Evolutionary conservation across 306 rosid genomes (phyloP), one percentile per base, ranked within the genome.

Genomic region (Cyamopsis tetragonoloba): DNA sequence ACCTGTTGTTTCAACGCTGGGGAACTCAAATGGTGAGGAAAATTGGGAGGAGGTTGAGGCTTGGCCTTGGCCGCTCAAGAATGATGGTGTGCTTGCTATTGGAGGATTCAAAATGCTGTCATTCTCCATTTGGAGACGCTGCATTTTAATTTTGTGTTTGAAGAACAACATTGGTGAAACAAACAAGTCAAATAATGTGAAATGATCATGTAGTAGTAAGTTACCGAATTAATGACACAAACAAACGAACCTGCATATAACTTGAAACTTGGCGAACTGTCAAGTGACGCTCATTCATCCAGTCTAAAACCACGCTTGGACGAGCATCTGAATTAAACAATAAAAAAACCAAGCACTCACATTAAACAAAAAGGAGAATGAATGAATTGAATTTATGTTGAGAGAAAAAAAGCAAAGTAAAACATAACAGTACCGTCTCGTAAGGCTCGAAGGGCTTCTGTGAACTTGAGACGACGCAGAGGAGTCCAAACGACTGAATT

Each of bases 171-270:
- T 11, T 18, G 15, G 11, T 38, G 53, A 17, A 15, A 44, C 19
- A 69, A 19, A 14, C n/a, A 30, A 4, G 28, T 27, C 24, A 23
- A 37, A 54, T n/a, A 28, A n/a, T n/a, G 6, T 24, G 9, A 70
- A 15, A 48, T 15, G 2, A 32, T 31, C n/a, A n/a, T n/a, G n/a
- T n/a, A n/a, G n/a, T 22, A 22, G 14, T 1, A 50, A 3, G 17
- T 23, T 23, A 23, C 7, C 7, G 0, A 23, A 18, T 24, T n/a
- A n/a, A n/a, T n/a, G n/a, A n/a, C n/a, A n/a, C n/a, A n/a, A n/a
- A n/a, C n/a, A n/a, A n/a, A n/a, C n/a, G n/a, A 76, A 87, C 91
- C 95, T 85, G 88, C 10, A 79, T 71, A 66, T 88, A 87, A 48
- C 86, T 88, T 8, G 87, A 80, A 49, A 85, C 79, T 20, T 88